Evolutionary conservation across 352 stramenopile species (phyloP).

Genomic region (Aphanomyces invadans): DNA sequence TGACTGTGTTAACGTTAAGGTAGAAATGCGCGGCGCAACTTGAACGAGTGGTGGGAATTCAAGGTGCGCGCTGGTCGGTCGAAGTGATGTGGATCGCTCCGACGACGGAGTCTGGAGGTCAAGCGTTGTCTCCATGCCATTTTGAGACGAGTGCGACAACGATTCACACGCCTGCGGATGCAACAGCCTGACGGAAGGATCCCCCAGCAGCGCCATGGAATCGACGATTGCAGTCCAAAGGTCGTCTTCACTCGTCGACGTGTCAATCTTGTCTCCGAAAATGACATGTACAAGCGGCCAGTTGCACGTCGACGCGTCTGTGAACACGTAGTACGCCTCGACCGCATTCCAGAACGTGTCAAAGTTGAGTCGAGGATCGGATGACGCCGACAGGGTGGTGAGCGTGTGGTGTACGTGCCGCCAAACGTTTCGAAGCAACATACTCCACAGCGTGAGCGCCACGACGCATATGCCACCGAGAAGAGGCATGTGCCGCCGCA

Average conservation of each 20-base stretch:
- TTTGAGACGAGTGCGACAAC: too few relatives aligned
- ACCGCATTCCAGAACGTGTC: constrained; percentile 60
- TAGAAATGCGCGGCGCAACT: constrained; percentile 33
- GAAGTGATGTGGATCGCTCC: too few relatives aligned
- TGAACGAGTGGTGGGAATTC: constrained; percentile 8
- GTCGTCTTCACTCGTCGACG: constrained; percentile 62
- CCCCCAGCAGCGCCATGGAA: constrained; percentile 59
- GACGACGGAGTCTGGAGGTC: too few relatives aligned
- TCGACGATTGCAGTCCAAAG: constrained; percentile 72
- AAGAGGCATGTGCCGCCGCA: constrained; percentile 64
- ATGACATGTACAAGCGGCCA: constrained; percentile 65
- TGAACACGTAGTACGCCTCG: constrained; percentile 59
- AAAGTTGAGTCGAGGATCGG: constrained; percentile 63
- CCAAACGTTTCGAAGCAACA: constrained; percentile 57
- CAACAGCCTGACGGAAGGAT: constrained; percentile 40
- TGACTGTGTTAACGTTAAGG: constrained; percentile 62
- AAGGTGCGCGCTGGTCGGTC: too few relatives aligned
- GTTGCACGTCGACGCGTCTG: constrained; percentile 40
- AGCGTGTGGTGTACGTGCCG: constrained; percentile 59
- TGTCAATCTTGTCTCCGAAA: constrained; percentile 56
- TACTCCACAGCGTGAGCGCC: constrained; percentile 64
- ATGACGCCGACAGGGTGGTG: constrained; percentile 54
- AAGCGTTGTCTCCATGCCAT: too few relatives aligned
- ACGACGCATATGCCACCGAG: constrained; percentile 68
- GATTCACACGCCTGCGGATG: background rate